phyloP scores from a whole-genome alignment of 2,329 filamentous ascomycete genomes.

The Pleochaeta shiraiana region DNA sequence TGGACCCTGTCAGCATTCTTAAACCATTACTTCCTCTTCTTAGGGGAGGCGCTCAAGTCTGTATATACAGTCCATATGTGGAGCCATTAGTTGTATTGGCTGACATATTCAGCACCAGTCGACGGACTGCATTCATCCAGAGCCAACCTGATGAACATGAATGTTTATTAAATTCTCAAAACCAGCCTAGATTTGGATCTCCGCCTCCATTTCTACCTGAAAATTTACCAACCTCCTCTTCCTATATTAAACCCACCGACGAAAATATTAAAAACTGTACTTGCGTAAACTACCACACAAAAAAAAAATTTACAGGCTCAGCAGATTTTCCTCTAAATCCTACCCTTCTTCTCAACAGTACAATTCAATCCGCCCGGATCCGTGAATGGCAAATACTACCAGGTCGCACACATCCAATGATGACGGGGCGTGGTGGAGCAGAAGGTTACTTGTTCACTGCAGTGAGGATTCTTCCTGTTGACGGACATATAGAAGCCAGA shows the following conservation, averaged over 20 bases:
- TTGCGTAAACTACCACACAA: too few relatives aligned
- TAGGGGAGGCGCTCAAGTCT: conserved; percentile 60
- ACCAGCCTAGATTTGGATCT: too few relatives aligned
- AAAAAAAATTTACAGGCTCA: conserved; percentile 21
- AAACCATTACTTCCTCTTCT: conserved; percentile 59
- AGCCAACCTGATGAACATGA: conserved; percentile 25
- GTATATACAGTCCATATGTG: conserved; percentile 62
- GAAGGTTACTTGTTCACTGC: conserved; percentile 84
- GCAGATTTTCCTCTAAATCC: conserved; percentile 78
- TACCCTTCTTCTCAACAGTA: conserved; percentile 55
- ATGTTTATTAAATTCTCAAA: too few relatives aligned
- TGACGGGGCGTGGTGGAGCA: conserved; percentile 71
- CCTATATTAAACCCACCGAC: too few relatives aligned
- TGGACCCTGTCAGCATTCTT: conserved; percentile 61
- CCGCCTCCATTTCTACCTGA: conserved; percentile 12
- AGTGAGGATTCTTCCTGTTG: conserved; percentile 56
- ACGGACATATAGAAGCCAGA: conserved; percentile 61
- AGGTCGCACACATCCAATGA: conserved; percentile 76
- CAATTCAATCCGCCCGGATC: conserved; percentile 59
- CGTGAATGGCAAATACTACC: conserved; percentile 81
- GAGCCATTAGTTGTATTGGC: conserved; percentile 59
- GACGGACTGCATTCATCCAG: conserved; percentile 52
- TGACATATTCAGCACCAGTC: conserved; percentile 65
- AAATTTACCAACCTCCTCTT: conserved; percentile 8
- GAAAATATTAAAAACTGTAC: too few relatives aligned